Base-by-base conservation (phyloP, 371 early-diverging fungal species). In the Mortierella sp. region DNA sequence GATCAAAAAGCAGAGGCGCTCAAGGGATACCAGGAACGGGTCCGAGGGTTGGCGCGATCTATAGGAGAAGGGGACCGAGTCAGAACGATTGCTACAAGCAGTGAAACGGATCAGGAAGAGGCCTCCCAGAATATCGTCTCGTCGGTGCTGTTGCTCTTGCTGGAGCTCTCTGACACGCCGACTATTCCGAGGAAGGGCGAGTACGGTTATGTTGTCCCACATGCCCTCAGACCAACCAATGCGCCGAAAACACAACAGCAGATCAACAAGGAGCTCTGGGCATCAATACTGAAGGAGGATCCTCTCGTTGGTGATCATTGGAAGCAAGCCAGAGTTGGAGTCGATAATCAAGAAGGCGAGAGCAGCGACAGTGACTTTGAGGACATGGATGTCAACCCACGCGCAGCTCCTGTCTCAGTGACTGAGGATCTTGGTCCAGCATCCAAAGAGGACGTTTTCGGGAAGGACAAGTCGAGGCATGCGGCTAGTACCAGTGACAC, bases 361-460 rank as follows among this genome's bases (percentile, higher is more conserved):
- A 79, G 60, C 16, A 77, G 86, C 21, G 82, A 70, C 27, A 86
- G 86, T n/a, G 86, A 84, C 58, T 86, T 73, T 21, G 86, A 86
- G 51, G 82, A 86, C 41, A 86, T 81, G 82, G 75, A 77, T 5
- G 60, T 79, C 18, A 65, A 77, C 27, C 54, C 78, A 18, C 74
- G 73, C 5, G 44, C 58, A 4, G 81, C 56, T 6, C 78, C 75
- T 14, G 56, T 44, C 7, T 12, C 48, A 3, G 4, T 10, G 21
- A 10, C 24, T 10, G 21, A 38, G 41, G 24, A 38, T 38, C 68
- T 24, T 21, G 21, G 4, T 11, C 24, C 24, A 11, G 38, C 21
- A 6, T 21, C 43, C 21, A 68, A 38, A 11, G 43, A 24, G 2
- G 21, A 41, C 4, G 24, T 24, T 24, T 6, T 16, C 12, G 51